These are phyloP conservation scores for Irpex lacteus DNA, from an alignment of 1,284 basidiomycete species.

Conservation along the genomic window DNA sequence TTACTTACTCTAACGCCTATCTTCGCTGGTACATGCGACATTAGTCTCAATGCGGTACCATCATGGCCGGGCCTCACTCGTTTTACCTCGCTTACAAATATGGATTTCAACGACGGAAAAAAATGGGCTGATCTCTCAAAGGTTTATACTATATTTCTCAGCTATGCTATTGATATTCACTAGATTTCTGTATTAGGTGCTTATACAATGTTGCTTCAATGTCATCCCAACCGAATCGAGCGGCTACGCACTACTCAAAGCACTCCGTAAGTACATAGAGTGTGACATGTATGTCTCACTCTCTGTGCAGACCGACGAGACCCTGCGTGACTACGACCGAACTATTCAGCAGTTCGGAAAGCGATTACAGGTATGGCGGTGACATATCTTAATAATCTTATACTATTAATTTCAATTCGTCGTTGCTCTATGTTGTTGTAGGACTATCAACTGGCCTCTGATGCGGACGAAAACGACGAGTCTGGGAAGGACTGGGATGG, in stretches of 20 bases:
- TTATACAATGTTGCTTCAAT: constrained; percentile 11
- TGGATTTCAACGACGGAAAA: constrained; percentile 33
- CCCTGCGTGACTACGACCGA: constrained; percentile 9
- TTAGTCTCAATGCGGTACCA: constrained; percentile 24
- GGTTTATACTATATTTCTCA: constrained; percentile 17
- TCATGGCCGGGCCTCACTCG: constrained; percentile 35
- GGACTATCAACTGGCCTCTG: background rate
- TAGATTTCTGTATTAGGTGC: background rate
- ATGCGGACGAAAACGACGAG: background rate
- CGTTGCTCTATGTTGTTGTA: background rate
- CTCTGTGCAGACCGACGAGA: constrained; percentile 20
- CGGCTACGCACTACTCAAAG: constrained; percentile 15
- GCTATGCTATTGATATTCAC: background rate
- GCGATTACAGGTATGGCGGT: background rate
- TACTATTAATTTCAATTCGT: background rate
- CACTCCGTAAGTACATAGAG: constrained; percentile 15
- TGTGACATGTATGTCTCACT: constrained; percentile 17
- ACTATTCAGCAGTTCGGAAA: constrained; percentile 7
- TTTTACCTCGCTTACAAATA: constrained; percentile 27
- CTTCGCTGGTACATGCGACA: background rate
- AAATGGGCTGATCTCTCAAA: constrained; percentile 39
- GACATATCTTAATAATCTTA: too few species aligned
- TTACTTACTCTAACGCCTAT: background rate
- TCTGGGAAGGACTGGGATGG: constrained; percentile 24
- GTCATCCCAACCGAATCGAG: background rate